Evolutionary conservation across 495 filamentous ascomycete genomes (phyloP).

Genomic region (Podospora pseudocomata): DNA sequence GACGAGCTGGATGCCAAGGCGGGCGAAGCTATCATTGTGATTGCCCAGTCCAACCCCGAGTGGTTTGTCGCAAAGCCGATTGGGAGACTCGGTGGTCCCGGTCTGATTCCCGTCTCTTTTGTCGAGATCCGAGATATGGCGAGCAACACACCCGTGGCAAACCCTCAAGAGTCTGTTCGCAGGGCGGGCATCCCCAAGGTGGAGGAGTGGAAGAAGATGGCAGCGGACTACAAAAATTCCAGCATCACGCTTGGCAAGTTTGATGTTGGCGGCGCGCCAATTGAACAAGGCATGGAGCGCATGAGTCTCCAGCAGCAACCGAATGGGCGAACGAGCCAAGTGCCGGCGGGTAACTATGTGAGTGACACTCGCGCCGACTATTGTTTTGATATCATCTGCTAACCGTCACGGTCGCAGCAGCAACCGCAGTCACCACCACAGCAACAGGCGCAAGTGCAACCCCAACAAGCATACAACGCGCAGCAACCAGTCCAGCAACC

Average conservation of each 20-base stretch:
- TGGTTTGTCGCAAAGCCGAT: constrained; percentile 99
- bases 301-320: constrained; percentile 62
- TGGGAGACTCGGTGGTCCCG: constrained; percentile 86
- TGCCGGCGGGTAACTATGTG: constrained; percentile 42
- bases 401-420: constrained; percentile 14
- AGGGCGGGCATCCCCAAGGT: constrained; percentile 93
- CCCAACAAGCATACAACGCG: constrained; percentile 22
- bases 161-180: constrained; percentile 81
- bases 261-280: constrained; percentile 53
- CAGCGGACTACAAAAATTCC: constrained; percentile 97
- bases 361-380: constrained; percentile 21
- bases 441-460: constrained; percentile 27
- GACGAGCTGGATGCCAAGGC: constrained; percentile 94
- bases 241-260: constrained; percentile 94
- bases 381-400: constrained; percentile 6
- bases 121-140: constrained; percentile 96
- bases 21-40: constrained; percentile 95
- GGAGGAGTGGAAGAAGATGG: constrained; percentile 99
- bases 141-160: constrained; percentile 72
- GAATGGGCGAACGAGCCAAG: constrained; percentile 42
- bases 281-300: constrained; percentile 71
- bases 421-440: constrained; percentile 25
- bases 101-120: constrained; percentile 94
- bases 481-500: constrained; percentile 28
- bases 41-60: constrained; percentile 98